Base-by-base conservation (phyloP, 2,329 filamentous ascomycete genomes). In the Herpotrichia juniperi region DNA sequence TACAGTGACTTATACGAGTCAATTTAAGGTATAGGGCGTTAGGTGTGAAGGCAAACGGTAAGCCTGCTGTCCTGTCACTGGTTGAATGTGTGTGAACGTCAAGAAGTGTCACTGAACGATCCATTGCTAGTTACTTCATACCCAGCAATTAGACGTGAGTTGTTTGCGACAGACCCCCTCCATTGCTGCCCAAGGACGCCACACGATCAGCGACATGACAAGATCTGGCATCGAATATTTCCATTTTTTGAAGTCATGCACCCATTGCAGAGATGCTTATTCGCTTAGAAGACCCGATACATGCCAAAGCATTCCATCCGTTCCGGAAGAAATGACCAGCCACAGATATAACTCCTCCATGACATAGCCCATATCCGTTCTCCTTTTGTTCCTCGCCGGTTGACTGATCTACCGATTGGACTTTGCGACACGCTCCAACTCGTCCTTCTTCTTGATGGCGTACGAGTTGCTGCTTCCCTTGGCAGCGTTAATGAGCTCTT, bases 361-460 rank as follows among this genome's bases (percentile, higher is more conserved):
- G n/a, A 21, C 28, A 32, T 28, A 43, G 40, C 26, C 40, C 40
- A 14, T 25, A 21, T 31, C 40, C 40, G 24, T n/a, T 32, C 22
- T 16, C 40, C 11, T n/a, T 21, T 26, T 3, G 2, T 31, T 10
- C 40, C 6, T 7, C 3, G 4, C 40, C 2, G 9, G 40, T 28
- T 8, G n/a, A 21, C n/a, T n/a, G n/a, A 57, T 93, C 93, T 97
- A 99, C 89, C 94, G 91, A 89, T 99, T 99, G 87, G 87, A 91
- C 91, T 99, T 99, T 83, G 94, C 94, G 75, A 99, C 94, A 94
- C 94, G 94, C 90, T 99, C 94, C 84, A 99, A 83, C 90, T 99
- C 96, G 82, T 99, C 94, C 93, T 99, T 99, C 92, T 99, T 99
- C 92, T 99, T 99, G 89, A 99, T 99, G 76, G 96, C 94, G 81